Base-by-base conservation (phyloP, 805 yeast species). In the Zygoascus tannicola region DNA sequence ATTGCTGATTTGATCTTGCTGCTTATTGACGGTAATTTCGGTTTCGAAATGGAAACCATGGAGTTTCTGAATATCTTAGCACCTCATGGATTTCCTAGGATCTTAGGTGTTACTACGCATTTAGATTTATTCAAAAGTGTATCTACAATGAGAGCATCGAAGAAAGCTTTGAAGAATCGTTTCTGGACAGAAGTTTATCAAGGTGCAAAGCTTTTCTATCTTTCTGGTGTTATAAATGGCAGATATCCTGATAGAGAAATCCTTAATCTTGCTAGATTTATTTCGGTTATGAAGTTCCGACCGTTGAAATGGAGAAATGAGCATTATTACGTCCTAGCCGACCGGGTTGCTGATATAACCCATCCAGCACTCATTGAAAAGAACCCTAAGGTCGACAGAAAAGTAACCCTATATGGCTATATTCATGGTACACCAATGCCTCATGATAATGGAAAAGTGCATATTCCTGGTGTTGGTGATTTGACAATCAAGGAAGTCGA, bases 301-400 rank as follows among this genome's bases (percentile, higher is more conserved):
- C 99, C 99, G n/a, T 70, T 94, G 55, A 92, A 92, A 63, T 92
- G 99, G 99, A 78, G 98, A 68, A 92, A 90, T 61, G 97, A 92
- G 68, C 99, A 92, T 68, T 95, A 97, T 3, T 92, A 92, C 59
- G 62, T 92, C 54, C 68, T 92, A 47, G 87, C 90, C 14, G 99
- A 92, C 60, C 75, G 98, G 60, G 71, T 90, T 36, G 85, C 92
- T 7, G 99, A 92, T 64, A 69, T 94, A 50, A 94, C 99, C 2
- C 97, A 88, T 63, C 98, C 98, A 0, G 75, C 84, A 39, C 62
- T 70, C 36, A 77, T 94, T 30, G 88, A 82, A 50, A 71, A 77
- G 47, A 80, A 92, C 57, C 78, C 82, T 22, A 88, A 88, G 59
- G 72, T 80, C 53, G 97, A 92, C 62, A 71, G 99, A 54, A 85